Conservation (phyloP, 495 filamentous ascomycete species). For the Penicillium flavigenum region DNA sequence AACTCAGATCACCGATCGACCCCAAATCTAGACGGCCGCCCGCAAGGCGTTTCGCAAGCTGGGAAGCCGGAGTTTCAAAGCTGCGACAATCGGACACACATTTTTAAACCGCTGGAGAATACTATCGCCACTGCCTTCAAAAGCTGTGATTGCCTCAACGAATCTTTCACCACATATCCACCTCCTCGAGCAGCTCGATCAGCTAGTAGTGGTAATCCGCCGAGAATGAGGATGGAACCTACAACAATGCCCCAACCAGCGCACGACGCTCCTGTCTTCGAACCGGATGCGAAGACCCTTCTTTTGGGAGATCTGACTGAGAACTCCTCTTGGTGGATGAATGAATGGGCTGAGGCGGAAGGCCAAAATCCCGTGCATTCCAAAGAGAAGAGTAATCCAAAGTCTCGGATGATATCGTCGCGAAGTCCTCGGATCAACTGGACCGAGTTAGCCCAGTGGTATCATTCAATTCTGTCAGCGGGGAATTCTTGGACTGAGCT, state of each 20-base stretch:
- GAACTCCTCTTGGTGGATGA: conserved; percentile 84
- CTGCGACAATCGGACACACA: conserved; percentile 26
- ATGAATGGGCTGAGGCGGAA: conserved; percentile 41
- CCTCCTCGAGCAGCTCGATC: conserved; percentile 26
- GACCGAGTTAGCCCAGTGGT: conserved; percentile 71
- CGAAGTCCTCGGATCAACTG: conserved; percentile 76
- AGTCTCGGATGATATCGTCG: conserved; percentile 49
- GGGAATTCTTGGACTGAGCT: conserved; percentile 59
- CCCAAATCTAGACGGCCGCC: conserved; percentile 21
- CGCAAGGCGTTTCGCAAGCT: conserved; percentile 19
- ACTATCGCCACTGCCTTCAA: conserved; percentile 69
- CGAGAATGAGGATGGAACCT: conserved; percentile 30
- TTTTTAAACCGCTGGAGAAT: conserved; percentile 74
- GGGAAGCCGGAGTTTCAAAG: conserved; percentile 22
- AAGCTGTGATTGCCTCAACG: conserved; percentile 68
- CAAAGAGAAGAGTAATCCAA: conserved; percentile 28
- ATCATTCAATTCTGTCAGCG: conserved; percentile 64
- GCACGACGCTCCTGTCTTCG: conserved; percentile 39
- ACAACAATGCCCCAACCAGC: conserved; percentile 18
- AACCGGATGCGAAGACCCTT: conserved; percentile 74
- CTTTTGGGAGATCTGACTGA: conserved; percentile 78
- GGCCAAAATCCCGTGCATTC: conserved; percentile 24
- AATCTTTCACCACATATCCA: conserved; percentile 56
- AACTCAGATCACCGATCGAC: conserved; percentile 33
- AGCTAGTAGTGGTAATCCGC: conserved; percentile 28